phyloP scores from a whole-genome alignment of 768 basidiomycete species.

The Boletus huronensis region DNA sequence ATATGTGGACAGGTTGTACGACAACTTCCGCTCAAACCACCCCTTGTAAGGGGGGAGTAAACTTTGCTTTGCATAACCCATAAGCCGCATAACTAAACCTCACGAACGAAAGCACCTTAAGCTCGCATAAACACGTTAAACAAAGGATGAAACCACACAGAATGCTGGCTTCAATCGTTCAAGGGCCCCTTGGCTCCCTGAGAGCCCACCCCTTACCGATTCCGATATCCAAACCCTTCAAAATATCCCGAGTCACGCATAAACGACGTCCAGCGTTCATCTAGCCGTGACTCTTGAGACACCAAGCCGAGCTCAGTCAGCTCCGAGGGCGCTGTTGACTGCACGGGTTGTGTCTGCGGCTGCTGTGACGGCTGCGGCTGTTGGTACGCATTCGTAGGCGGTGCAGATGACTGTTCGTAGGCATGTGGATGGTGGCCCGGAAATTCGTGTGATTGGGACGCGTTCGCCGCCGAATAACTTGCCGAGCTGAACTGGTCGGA shows the following conservation, averaged over 20 bases:
- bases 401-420: constrained; percentile 13
- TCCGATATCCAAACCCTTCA: constrained; percentile 32
- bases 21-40: neutral
- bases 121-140: neutral
- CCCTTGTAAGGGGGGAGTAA: neutral
- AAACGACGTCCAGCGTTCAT: constrained; percentile 59
- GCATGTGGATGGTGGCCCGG: constrained; percentile 14
- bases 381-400: constrained; percentile 1
- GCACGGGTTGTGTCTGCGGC: constrained; percentile 1
- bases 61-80: neutral
- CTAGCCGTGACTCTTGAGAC: constrained; percentile 49
- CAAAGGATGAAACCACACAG: neutral
- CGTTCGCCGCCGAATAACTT: constrained; percentile 9
- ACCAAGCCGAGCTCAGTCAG: constrained; percentile 61
- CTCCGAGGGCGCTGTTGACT: constrained; percentile 35
- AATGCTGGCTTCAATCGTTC: neutral
- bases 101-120: neutral
- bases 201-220: constrained; percentile 10
- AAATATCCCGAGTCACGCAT: constrained; percentile 55
- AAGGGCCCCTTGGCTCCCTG: neutral
- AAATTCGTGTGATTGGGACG: constrained; percentile 9
- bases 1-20: neutral
- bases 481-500: constrained; percentile 6
- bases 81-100: neutral
- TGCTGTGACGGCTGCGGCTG: constrained; percentile 2